Percentiles rank a stretch among this genome's conserved stretches.
Conservation (phyloP, 495 filamentous ascomycete genomes). For the Penicillium canariense region DNA sequence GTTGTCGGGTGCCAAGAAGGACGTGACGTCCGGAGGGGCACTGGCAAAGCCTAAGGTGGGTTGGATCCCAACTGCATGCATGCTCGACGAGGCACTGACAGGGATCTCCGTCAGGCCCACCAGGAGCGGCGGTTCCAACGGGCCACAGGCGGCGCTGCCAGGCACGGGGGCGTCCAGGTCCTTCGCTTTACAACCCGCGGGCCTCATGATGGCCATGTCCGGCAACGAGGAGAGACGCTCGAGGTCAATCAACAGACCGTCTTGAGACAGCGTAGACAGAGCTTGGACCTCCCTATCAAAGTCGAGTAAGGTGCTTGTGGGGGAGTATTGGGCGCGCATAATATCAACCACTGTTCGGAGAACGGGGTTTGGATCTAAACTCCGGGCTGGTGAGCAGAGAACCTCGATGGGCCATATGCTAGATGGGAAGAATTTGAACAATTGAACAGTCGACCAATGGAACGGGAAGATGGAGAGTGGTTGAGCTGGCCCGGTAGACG, state of each 20-base stretch:
- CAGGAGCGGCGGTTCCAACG: conserved; percentile 4
- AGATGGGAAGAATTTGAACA: no score
- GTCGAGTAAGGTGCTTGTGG: conserved; percentile 15
- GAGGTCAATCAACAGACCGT: not conserved
- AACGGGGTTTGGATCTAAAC: not conserved
- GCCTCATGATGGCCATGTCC: conserved; percentile 9
- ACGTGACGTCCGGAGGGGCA: conserved; percentile 5
- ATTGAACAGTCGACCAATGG: no score
- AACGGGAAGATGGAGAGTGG: not conserved
- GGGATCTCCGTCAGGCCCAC: conserved; percentile 18
- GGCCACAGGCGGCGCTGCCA: conserved; percentile 2
- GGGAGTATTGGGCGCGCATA: conserved; percentile 16
- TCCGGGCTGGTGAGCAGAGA: not conserved
- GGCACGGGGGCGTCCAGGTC: conserved; percentile 1
- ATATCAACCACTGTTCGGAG: conserved; percentile 2
- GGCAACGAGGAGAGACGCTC: not conserved
- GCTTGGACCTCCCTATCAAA: conserved; percentile 8
- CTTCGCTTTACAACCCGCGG: not conserved
- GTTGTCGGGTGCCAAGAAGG: conserved; percentile 18
- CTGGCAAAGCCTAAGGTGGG: conserved; percentile 7
- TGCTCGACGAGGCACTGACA: conserved; percentile 11
- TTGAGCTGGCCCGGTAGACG: not conserved
- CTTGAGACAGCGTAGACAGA: not conserved
- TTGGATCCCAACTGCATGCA: conserved; percentile 12
- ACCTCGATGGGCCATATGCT: not conserved